Evolutionary conservation across 148 eudicot genomes (phyloP), one percentile per base, ranked within the genome.

Genomic region (Persicaria tinctoria): DNA sequence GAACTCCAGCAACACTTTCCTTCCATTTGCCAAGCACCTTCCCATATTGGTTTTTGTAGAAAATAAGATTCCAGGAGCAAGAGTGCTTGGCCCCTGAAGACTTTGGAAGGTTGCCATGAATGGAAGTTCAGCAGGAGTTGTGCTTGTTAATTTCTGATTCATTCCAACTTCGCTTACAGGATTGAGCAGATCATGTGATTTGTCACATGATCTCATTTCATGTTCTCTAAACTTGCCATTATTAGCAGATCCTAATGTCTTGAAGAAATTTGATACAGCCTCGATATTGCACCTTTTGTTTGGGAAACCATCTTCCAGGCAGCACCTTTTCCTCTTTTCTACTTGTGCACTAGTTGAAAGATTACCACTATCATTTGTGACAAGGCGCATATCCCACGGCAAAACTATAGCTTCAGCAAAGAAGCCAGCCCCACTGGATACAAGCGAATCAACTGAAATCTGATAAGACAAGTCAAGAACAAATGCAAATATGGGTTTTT

Each of bases 331-430:
- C 56, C 53, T 64, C 71, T 77, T 79, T 20, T 75, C 76, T 74
- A 50, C 48, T 18, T 82, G 73, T 62, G 64, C 18, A 1, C n/a
- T 46, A 20, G 69, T 66, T 51, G 72, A 44, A 73, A 41, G 54
- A 70, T 73, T 74, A 72, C 20, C 76, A 64, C 76, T 76, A 72
- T 78, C 84, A 55, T 66, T 75, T 69, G 74, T 45, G 55, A 17
- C 6, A 78, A 92, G 47, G 75, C 76, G 70, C 76, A 95, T 78
- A 86, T 86, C 86, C 93, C 93, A 95, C 53, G 88, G 96, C 76
- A 95, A 77, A 80, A 90, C 62, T 9, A 86, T 75, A 72, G 85
- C 91, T 86, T 95, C 92, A 6, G 97, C 97, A 86, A 86, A 87
- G 69, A 80, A 71, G 83, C 79, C 79, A 50, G 83, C 81, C 73